Evolutionary conservation across 2,329 filamentous ascomycete species (phyloP), one percentile per base, ranked within the genome.

Genomic region (Sarocladiaceae sp.): DNA sequence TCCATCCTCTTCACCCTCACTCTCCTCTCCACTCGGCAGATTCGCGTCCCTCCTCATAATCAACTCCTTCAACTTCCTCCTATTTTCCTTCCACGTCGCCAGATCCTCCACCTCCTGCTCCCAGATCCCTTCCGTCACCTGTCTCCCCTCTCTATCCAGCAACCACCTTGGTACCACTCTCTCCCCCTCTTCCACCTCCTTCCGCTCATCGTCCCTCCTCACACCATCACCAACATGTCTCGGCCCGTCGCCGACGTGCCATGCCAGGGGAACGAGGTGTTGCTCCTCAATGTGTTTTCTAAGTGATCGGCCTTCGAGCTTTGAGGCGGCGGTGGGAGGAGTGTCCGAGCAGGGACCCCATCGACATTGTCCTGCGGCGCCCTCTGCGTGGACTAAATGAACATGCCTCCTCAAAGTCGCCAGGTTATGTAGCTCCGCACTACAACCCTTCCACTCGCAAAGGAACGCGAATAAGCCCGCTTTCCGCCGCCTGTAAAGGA

Each of bases 341-440:
- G 26, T 29, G 13, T n/a, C n/a, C n/a, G 26, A 7, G 26, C 26
- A 29, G 9, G 23, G 3, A 11, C 37, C 37, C 37, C 37, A 47
- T 46, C 33, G 63, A 67, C 23, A 45, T 29, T 15, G 37, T 24
- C 37, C n/a, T 2, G 33, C 19, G 12, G 44, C 45, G 11, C 16
- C 15, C 27, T 39, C 12, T n/a, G 59, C 64, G 54, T 83, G 80
- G 3, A 80, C 66, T 12, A 68, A 52, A 15, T 60, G 55, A 12
- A 83, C 59, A 50, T 83, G 80, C 45, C 62, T 64, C 19, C 72
- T 66, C 32, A 83, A 57, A 9, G 78, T 83, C 11, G 74, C 73
- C 46, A 81, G 58, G 53, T 83, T 83, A 42, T 82, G 77, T 35
- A 83, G 63, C 58, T 82, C 74, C 3, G 79, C 79, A 23, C 65